Evolutionary conservation across 148 eudicot genomes (phyloP).

Genomic region (Pharnaceum exiguum): DNA sequence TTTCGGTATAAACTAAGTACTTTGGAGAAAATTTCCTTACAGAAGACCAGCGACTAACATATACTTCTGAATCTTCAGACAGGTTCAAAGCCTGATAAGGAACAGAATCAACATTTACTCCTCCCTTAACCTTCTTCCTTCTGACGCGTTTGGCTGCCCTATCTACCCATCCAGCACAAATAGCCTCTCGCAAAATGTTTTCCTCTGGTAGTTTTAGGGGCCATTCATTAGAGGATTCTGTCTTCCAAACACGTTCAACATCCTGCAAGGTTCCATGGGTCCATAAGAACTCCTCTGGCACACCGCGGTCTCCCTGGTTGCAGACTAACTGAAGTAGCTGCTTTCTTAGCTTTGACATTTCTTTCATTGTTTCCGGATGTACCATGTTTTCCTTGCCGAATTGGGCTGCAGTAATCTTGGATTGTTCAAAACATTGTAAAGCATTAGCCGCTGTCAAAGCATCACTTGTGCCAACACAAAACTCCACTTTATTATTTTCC

Average conservation of each 20-base stretch:
- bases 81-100: constrained; percentile 63
- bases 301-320: constrained; percentile 29
- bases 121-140: constrained; percentile 38
- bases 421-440: constrained; percentile 74
- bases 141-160: constrained; percentile 70
- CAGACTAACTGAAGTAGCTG: constrained; percentile 70
- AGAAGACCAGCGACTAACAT: constrained; percentile 67
- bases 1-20: constrained; percentile 70
- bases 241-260: constrained; percentile 66
- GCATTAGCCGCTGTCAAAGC: constrained; percentile 72
- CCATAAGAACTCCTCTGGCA: constrained; percentile 52
- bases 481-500: constrained; percentile 60
- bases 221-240: constrained; percentile 28
- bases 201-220: constrained; percentile 55
- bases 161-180: constrained; percentile 97
- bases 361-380: constrained; percentile 70
- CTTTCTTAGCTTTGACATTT: constrained; percentile 81
- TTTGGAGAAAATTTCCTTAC: constrained; percentile 62
- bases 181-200: constrained; percentile 71
- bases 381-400: constrained; percentile 59
- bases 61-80: constrained; percentile 58
- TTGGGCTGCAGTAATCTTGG: constrained; percentile 26
- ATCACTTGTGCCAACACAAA: constrained; percentile 72
- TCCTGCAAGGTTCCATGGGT: constrained; percentile 49
- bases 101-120: constrained; percentile 45